Conservation (phyloP, 257 asterid genomes). For the Solanum paucissectum region DNA sequence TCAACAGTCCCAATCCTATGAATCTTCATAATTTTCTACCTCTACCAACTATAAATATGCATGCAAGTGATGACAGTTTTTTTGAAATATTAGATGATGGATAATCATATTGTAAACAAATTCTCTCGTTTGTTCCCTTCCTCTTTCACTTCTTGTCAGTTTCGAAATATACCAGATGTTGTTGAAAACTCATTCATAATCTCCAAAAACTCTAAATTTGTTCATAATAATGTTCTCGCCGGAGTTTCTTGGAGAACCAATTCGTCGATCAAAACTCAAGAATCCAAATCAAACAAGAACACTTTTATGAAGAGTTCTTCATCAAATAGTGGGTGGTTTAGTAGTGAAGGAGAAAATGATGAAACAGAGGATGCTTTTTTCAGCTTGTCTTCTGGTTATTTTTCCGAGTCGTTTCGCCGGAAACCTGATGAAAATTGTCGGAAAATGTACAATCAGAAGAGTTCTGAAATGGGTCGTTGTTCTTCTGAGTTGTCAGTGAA, state of each 20-base stretch:
- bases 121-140: slow-evolving; percentile 55
- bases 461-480: slow-evolving; percentile 18
- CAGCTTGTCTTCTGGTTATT: slow-evolving; percentile 46
- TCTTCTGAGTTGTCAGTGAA: slow-evolving; percentile 11
- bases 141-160: slow-evolving; percentile 48
- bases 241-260: background rate
- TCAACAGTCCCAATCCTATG: background rate
- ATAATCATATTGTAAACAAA: slow-evolving; percentile 27
- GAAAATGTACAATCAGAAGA: slow-evolving; percentile 15
- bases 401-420: slow-evolving; percentile 39
- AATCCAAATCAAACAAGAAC: slow-evolving; percentile 1
- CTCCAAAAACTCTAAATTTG: slow-evolving; percentile 8
- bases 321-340: slow-evolving; percentile 46
- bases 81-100: slow-evolving; percentile 23
- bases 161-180: slow-evolving; percentile 27
- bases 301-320: slow-evolving; percentile 21
- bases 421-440: slow-evolving; percentile 9
- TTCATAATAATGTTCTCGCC: background rate
- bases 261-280: background rate
- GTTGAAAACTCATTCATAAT: slow-evolving; percentile 24
- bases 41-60: background rate
- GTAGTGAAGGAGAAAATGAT: slow-evolving; percentile 24
- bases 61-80: background rate
- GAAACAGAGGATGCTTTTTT: slow-evolving; percentile 22
- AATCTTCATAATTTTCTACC: too few relatives aligned